Percentiles rank a stretch among this genome's conserved stretches.
Conservation (phyloP, 352 stramenopile genomes). For the Plasmopara halstedii region DNA sequence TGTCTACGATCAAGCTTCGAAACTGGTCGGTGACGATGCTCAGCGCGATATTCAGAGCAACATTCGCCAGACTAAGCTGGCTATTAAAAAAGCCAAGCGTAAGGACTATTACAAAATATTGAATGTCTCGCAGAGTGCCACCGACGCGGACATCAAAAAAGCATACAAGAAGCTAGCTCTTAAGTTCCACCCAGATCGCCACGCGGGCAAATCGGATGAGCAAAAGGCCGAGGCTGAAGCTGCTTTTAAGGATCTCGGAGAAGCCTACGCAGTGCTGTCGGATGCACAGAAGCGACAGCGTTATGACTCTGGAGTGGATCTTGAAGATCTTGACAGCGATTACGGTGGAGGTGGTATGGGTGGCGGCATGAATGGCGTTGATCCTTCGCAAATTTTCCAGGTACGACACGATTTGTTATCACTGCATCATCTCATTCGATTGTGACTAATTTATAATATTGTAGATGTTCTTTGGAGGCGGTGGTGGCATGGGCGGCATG, state of each 20-base stretch:
- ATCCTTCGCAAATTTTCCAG: conserved; percentile 83
- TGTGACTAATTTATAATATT: conserved; percentile 2
- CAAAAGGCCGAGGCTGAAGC: conserved; percentile 88
- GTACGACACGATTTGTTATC: conserved; percentile 15
- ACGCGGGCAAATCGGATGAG: conserved; percentile 85
- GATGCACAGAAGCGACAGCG: conserved; percentile 89
- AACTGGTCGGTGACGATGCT: conserved; percentile 75
- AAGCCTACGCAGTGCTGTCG: conserved; percentile 94
- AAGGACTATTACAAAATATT: conserved; percentile 96
- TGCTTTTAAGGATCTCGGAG: conserved; percentile 94
- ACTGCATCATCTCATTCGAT: conserved; percentile 1
- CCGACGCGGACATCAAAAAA: conserved; percentile 96
- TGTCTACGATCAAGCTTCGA: conserved; percentile 86
- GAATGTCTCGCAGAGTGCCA: conserved; percentile 69
- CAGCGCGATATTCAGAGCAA: conserved; percentile 75
- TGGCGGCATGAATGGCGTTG: conserved; percentile 72
- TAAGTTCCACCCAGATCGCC: conserved; percentile 95
- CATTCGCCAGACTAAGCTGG: conserved; percentile 85
- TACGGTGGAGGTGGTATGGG: conserved; percentile 68
- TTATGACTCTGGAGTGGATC: conserved; percentile 93
- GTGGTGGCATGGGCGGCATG: conserved; percentile 49
- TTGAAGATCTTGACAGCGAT: conserved; percentile 91
- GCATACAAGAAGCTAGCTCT: conserved; percentile 93
- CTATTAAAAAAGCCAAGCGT: conserved; percentile 92
- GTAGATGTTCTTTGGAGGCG: conserved; percentile 78